Base-by-base conservation (phyloP, 306 rosid species). In the Casuarina glauca region DNA sequence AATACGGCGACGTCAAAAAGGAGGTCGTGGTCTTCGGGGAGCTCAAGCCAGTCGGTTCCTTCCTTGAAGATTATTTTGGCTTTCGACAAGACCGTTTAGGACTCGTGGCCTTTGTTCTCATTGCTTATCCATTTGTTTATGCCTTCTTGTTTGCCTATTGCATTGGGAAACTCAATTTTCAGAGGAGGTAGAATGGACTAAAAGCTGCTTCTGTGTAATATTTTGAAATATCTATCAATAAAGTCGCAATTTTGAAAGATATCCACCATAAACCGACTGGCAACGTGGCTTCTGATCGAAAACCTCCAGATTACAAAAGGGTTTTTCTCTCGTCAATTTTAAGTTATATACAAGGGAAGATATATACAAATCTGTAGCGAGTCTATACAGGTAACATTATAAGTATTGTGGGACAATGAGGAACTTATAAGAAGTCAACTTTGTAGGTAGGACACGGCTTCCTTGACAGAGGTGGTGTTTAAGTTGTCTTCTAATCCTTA, bases 101-200 rank as follows among this genome's bases (percentile, higher is more conserved):
- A 78, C 72, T 87, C 42, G 95, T 86, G 76, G 95, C 95, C 9
- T 78, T 86, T 62, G 82, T 83, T 78, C 97, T 92, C 77, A 81
- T 90, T 80, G 93, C 85, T 78, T 88, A 79, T 42, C 97, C 97
- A 42, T 60, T 88, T 76, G 49, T 76, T 45, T 88, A 85, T 76
- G 97, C 91, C 1, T 82, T 82, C 67, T 82, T 92, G 16, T 92
- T 92, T 83, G 88, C 91, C 46, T 90, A 88, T 60, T 90, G 85
- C 84, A 90, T 92, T n/a, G 87, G 86, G 26, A 92, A 84, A 88
- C 67, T 92, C 52, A 82, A 90, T 76, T 92, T 84, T 68, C 97
- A 92, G 66, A 84, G 66, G 51, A 86, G 97, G 78, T 87, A 82
- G 84, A 81, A 58, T 69, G 53, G 70, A 66, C 49, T 41, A 41